These are phyloP conservation scores for Eucalyptus cloeziana DNA, from an alignment of 345 rosid species.

Conservation along the genomic window DNA sequence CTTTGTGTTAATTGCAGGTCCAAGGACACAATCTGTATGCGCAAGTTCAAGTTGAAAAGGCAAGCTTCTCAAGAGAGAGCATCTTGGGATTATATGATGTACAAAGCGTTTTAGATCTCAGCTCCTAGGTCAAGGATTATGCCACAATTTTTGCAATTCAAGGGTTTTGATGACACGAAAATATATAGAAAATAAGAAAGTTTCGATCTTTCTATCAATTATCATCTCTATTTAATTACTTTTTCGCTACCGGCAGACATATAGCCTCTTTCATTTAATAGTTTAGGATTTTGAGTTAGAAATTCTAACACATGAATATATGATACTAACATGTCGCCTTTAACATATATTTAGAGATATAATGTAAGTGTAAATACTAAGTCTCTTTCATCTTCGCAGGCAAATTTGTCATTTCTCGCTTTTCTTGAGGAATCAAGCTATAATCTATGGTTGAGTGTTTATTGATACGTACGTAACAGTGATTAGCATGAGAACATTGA, in stretches of 20 bases:
- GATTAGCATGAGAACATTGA: neutral
- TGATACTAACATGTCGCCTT: neutral
- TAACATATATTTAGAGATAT: neutral
- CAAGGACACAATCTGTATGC: conserved; percentile 14
- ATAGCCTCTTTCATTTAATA: neutral
- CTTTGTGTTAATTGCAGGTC: conserved; percentile 1
- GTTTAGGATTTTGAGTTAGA: neutral
- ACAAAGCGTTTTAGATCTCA: conserved; percentile 4
- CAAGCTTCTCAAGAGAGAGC: neutral
- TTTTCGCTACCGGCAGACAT: neutral
- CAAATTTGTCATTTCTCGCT: neutral
- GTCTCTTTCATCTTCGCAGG: accelerated
- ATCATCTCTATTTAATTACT: neutral
- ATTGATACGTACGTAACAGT: neutral
- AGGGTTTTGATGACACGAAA: neutral
- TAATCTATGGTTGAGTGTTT: neutral
- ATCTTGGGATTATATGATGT: neutral
- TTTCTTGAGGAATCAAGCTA: neutral
- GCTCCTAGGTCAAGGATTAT: neutral
- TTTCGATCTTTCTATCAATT: neutral
- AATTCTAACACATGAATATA: accelerated
- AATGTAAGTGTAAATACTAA: no score
- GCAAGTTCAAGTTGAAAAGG: conserved; percentile 6
- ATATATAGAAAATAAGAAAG: neutral
- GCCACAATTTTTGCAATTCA: neutral